Evolutionary conservation across 805 yeast genomes (phyloP).

Genomic region (Candida stauntonica): DNA sequence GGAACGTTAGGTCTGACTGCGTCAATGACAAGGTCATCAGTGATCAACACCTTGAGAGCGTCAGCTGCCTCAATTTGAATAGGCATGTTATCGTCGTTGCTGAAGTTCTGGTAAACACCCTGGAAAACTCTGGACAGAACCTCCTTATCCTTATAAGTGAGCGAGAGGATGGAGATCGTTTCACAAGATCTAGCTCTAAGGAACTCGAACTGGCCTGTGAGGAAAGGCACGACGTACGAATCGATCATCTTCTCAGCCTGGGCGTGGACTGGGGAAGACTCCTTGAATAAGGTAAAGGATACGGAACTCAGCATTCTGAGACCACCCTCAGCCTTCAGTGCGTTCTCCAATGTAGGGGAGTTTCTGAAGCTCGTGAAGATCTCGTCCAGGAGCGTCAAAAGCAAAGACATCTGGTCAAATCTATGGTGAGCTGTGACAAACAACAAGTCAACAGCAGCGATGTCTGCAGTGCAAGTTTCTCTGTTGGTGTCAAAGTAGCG

Average conservation of each 20-base stretch:
- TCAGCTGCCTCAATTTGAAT: conserved; percentile 84
- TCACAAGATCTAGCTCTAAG: conserved; percentile 75
- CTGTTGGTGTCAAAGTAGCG: conserved; percentile 60
- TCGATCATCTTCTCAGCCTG: conserved; percentile 70
- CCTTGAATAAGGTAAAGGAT: conserved; percentile 41
- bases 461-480: conserved; percentile 67
- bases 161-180: conserved; percentile 40
- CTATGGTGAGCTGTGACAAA: conserved; percentile 54
- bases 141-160: conserved; percentile 32
- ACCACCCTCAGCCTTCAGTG: conserved; percentile 76
- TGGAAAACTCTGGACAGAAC: conserved; percentile 38
- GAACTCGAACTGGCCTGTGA: conserved; percentile 57
- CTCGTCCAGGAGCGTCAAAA: conserved; percentile 52
- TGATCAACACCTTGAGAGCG: conserved; percentile 75
- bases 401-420: conserved; percentile 50
- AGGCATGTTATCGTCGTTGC: conserved; percentile 51
- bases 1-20: conserved; percentile 71
- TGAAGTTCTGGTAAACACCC: conserved; percentile 36
- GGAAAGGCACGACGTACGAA: conserved; percentile 65
- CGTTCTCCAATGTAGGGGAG: conserved; percentile 34
- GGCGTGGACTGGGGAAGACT: conserved; percentile 49
- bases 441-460: conserved; percentile 74
- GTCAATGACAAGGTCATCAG: conserved; percentile 63
- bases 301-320: conserved; percentile 75
- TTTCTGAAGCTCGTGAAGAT: conserved; percentile 36